Evolutionary conservation across 1,284 basidiomycete genomes (phyloP), one percentile per base, ranked within the genome.

Genomic region (Jaminaea rosea): DNA sequence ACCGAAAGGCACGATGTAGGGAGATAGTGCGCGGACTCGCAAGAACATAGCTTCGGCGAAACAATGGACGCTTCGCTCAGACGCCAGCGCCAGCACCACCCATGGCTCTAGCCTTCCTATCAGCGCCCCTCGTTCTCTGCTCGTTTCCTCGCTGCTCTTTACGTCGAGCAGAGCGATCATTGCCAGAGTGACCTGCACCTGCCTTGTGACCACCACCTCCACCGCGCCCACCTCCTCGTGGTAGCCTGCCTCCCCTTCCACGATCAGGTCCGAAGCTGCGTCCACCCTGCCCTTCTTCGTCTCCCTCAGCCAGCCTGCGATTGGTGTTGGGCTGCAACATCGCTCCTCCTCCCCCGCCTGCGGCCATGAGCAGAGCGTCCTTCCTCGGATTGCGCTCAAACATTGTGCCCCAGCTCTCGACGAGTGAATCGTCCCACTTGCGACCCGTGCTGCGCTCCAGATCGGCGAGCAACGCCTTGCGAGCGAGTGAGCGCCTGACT

Each of bases 331-430:
- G 24, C 24, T 13, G 19, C 3, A 44, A 24, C 19, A 24, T 42
- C 3, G 39, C 11, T 42, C 11, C 17, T 44, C 15, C 11, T 13
- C 2, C 13, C 10, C 11, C 37, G 37, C 19, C 19, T 4, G 39
- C 39, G 19, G 39, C 19, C 10, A 31, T 32, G 32, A 47, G 28
- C 3, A 47, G 4, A 5, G 28, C 26, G 11, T 47, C 46, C 10
- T 29, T 28, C 21, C 28, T 23, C 19, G 46, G 46, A n/a, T 64
- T 67, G 26, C 62, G 50, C 28, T 63, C 58, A 27, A 67, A 55
- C 62, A 64, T 64, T 8, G 56, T 54, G 6, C 55, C 64, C 64
- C 64, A 67, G 24, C 62, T 63, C 46, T 67, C 64, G 48, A 67
- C 52, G 41, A 67, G 47, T 21, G 53, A 55, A 26, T 64, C 62